Conservation (phyloP, 2,329 filamentous ascomycete genomes). For the Cylindrodendrum hubeiense region DNA sequence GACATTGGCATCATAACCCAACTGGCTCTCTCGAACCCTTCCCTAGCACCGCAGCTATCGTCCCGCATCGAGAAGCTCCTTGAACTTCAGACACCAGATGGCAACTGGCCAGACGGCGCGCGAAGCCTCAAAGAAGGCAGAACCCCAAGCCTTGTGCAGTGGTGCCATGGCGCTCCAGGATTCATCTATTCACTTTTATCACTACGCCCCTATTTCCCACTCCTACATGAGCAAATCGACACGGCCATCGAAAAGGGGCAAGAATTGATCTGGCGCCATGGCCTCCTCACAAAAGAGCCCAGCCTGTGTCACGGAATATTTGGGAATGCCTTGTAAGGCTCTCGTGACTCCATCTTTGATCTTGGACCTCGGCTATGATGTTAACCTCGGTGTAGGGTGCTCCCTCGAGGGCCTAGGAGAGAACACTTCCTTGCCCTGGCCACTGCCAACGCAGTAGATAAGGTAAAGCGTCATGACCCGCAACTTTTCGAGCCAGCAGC, state of each 20-base stretch:
- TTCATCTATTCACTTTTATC: slow-evolving; percentile 69
- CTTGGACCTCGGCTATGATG: slow-evolving; percentile 30
- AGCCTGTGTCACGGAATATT: slow-evolving; percentile 75
- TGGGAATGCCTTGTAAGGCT: slow-evolving; percentile 71
- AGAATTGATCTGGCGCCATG: slow-evolving; percentile 67
- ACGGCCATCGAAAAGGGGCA: slow-evolving; percentile 63
- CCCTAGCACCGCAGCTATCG: slow-evolving; percentile 65
- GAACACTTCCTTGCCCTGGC: slow-evolving; percentile 71
- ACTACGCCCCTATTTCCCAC: slow-evolving; percentile 68
- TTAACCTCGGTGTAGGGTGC: slow-evolving; percentile 43
- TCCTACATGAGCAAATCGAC: slow-evolving; percentile 65
- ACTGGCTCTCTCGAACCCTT: slow-evolving; percentile 69
- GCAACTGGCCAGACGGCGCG: slow-evolving; percentile 73
- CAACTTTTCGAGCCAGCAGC: slow-evolving; percentile 53
- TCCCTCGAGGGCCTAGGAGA: slow-evolving; percentile 48
- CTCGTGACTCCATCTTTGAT: slow-evolving; percentile 7
- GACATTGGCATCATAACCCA: slow-evolving; percentile 79
- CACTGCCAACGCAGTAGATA: slow-evolving; percentile 67
- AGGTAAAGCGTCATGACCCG: slow-evolving; percentile 48
- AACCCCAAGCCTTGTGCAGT: slow-evolving; percentile 67
- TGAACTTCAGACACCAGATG: slow-evolving; percentile 69
- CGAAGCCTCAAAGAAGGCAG: slow-evolving; percentile 55
- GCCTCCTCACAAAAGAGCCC: slow-evolving; percentile 72
- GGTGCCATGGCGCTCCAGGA: slow-evolving; percentile 76
- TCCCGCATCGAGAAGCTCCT: slow-evolving; percentile 67